phyloP scores from a whole-genome alignment of 305 asterid species.

The Fraxinus baroniana region DNA sequence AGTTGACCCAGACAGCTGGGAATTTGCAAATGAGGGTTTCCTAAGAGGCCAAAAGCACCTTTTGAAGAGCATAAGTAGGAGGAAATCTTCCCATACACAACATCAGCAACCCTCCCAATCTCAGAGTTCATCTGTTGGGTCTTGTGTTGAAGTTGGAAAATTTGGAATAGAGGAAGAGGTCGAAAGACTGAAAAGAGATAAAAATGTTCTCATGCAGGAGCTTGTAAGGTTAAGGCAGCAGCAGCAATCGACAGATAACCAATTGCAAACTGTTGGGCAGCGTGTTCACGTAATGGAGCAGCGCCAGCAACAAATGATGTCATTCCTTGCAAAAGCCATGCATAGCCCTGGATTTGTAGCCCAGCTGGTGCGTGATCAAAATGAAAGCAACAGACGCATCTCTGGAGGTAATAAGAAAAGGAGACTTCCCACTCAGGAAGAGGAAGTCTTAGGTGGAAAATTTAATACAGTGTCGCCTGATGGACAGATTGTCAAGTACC shows the following conservation, averaged over 20 bases:
- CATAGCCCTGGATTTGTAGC: conserved; percentile 70
- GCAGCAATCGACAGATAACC: conserved; percentile 61
- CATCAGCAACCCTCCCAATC: conserved; percentile 38
- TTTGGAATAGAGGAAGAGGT: conserved; percentile 67
- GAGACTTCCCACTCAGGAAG: conserved; percentile 67
- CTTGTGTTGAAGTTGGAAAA: conserved; percentile 61
- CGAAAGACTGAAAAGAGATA: conserved; percentile 61
- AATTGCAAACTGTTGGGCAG: conserved; percentile 61
- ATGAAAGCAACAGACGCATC: conserved; percentile 43
- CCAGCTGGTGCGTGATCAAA: conserved; percentile 64
- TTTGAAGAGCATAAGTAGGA: conserved; percentile 36
- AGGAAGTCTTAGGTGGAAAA: conserved; percentile 41
- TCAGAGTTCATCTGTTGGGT: conserved; percentile 39
- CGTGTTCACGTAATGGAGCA: conserved; percentile 70
- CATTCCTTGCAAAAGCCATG: conserved; percentile 78
- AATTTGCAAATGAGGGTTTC: conserved; percentile 40
- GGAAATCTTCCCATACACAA: conserved; percentile 27
- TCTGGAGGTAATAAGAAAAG: conserved; percentile 65
- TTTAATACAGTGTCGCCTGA: conserved; percentile 42
- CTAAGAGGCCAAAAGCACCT: conserved; percentile 48
- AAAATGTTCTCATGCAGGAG: conserved; percentile 73
- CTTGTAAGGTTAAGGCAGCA: conserved; percentile 71
- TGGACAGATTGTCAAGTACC: conserved; percentile 64
- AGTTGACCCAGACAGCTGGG: conserved; percentile 39
- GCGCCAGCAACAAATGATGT: conserved; percentile 70